These are phyloP conservation scores for Kodamaea sp. DNA, from an alignment of 1,139 yeast species.

Conservation along the genomic window DNA sequence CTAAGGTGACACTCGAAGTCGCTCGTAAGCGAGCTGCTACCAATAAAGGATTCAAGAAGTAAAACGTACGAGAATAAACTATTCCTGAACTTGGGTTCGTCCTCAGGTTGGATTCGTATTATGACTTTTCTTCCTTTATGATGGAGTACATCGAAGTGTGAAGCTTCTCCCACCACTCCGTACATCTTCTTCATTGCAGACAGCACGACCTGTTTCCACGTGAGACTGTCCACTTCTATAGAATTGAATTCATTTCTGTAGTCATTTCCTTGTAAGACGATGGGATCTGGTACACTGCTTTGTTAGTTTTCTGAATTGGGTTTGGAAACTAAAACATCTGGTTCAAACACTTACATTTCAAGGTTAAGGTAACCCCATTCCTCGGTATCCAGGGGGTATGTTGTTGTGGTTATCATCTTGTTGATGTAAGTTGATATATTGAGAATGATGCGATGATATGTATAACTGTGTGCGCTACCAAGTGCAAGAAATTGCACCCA, in stretches of 20 bases:
- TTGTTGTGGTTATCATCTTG: too few relatives aligned
- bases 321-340: too few relatives aligned
- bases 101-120: constrained; percentile 29
- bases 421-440: too few relatives aligned
- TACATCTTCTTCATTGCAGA: constrained; percentile 32
- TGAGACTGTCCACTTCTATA: constrained; percentile 31
- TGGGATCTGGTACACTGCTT: constrained; percentile 16
- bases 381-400: constrained; percentile 3
- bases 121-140: constrained; percentile 16
- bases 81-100: constrained; percentile 27
- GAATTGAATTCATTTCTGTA: constrained; percentile 10
- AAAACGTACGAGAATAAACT: constrained; percentile 35
- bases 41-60: constrained; percentile 25
- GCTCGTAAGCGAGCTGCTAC: constrained; percentile 17
- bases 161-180: constrained; percentile 44
- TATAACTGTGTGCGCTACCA: too few relatives aligned
- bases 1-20: constrained; percentile 25
- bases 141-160: constrained; percentile 40
- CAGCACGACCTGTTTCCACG: constrained; percentile 42
- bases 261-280: constrained; percentile 11
- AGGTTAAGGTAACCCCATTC: constrained; percentile 18
- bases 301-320: too few relatives aligned
- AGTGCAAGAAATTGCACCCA: too few relatives aligned
- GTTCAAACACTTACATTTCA: constrained; percentile 16
- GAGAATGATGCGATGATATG: too few relatives aligned